Percentiles rank a stretch among this genome's conserved stretches.
phyloP scores from a whole-genome alignment of 225 moss, liverwort and hornwort species.

The Takakia lepidozioides region DNA sequence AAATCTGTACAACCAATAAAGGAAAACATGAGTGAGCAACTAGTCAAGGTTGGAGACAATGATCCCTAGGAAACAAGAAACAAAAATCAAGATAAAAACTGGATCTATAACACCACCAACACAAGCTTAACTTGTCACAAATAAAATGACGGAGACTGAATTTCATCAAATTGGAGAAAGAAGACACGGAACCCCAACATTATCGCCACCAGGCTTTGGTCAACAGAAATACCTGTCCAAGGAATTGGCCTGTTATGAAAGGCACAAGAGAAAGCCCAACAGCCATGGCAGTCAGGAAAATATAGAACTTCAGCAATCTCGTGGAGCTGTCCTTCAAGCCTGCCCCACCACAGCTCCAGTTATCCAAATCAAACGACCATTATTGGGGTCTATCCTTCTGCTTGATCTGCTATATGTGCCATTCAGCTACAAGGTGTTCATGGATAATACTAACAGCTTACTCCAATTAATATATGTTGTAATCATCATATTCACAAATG shows the following conservation, averaged over 20 bases:
- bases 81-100: too few species aligned
- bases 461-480: too few species aligned
- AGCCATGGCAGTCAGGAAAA: slow-evolving; percentile 60
- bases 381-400: too few species aligned
- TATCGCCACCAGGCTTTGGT: not conserved
- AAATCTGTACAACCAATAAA: too few species aligned
- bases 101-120: too few species aligned
- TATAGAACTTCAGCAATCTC: slow-evolving; percentile 66
- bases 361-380: not conserved
- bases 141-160: not conserved
- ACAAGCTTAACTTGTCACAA: too few species aligned
- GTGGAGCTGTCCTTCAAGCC: slow-evolving; percentile 65
- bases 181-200: not conserved
- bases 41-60: too few species aligned
- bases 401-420: too few species aligned
- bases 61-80: too few species aligned
- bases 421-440: not conserved
- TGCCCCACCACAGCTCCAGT: slow-evolving; percentile 17
- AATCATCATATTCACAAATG: too few species aligned
- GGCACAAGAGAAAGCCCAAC: slow-evolving; percentile 65
- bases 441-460: not conserved
- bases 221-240: slow-evolving; percentile 47
- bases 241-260: slow-evolving; percentile 57
- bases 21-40: too few species aligned
- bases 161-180: not conserved